Evolutionary conservation across 2,329 filamentous ascomycete species (phyloP).

Genomic region (Epichloe coenophiala): DNA sequence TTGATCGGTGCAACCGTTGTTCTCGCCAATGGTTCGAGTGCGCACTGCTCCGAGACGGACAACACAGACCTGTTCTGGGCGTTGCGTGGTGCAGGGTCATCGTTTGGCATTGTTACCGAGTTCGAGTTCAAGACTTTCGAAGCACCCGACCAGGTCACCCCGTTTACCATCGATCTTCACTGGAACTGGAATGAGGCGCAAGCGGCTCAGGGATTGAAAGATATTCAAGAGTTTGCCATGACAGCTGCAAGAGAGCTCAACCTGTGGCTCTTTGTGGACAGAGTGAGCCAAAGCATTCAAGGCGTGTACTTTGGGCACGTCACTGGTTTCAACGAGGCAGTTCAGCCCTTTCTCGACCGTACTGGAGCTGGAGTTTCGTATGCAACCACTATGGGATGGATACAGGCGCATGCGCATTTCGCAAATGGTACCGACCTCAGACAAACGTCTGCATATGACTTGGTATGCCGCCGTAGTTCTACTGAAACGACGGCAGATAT

Average conservation of each 20-base stretch:
- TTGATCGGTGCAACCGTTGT: conserved; percentile 26
- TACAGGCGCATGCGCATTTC: conserved; percentile 13
- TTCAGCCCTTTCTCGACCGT: not conserved
- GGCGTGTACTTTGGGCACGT: conserved; percentile 16
- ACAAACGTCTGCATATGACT: conserved; percentile 13
- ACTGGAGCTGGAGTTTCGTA: not conserved
- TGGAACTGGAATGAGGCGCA: conserved; percentile 4
- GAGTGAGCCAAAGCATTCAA: conserved; percentile 8
- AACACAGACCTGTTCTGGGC: conserved; percentile 35
- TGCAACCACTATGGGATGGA: conserved; percentile 12
- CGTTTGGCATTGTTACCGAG: conserved; percentile 25
- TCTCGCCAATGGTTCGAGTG: conserved; percentile 20
- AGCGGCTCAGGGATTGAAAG: conserved; percentile 11
- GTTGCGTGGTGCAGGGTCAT: conserved; percentile 31
- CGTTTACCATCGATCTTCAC: conserved; percentile 9
- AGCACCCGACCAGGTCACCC: conserved; percentile 10
- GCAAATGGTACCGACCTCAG: conserved; percentile 10
- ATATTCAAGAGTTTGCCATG: conserved; percentile 13
- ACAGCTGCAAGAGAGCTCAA: conserved; percentile 16
- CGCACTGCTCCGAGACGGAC: conserved; percentile 24
- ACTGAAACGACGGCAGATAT: no score
- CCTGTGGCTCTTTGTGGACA: conserved; percentile 13
- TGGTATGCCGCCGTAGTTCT: conserved; percentile 10
- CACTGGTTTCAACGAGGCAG: not conserved
- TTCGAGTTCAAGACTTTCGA: conserved; percentile 15